Base-by-base conservation (phyloP, 305 asterid genomes). In the Fraxinus albicans region DNA sequence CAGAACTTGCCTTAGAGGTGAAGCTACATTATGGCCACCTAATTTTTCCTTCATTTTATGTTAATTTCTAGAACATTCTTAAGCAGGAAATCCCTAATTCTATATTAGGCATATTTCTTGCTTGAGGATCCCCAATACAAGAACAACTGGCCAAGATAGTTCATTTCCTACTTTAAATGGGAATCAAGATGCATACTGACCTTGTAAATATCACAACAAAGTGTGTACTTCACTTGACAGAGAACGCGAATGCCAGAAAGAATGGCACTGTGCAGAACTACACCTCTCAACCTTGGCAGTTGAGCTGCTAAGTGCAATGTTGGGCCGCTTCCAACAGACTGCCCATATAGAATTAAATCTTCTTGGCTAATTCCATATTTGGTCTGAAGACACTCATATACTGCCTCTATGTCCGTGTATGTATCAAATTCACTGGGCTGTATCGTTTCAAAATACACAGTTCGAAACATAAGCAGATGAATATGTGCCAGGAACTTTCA, bases 251-350 rank as follows among this genome's bases (percentile, higher is more conserved):
- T 95, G 77, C 99, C 99, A 29, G 99, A 96, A 67, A 96, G 98
- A 79, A 96, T 96, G 81, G 98, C 99, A 84, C 99, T 96, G 87
- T 96, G 99, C 78, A 96, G 91, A 83, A 96, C 98, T 15, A 96
- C 98, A 47, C 98, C 99, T 88, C 99, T 93, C 89, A 96, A 81
- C 81, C 99, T 89, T 4, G 99, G 99, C 80, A 96, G 87, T 77
- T 89, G 88, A 83, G 99, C 94, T 29, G 99, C 99, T 86, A 96
- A 85, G 87, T 96, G 99, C 86, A 96, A 82, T 3, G 99, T 96
- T 69, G 99, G 98, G 65, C 99, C 99, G 84, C 99, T 96, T 83
- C 99, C 99, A 53, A 96, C 99, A 27, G 99, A 96, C 85, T 96
- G 99, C 53, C 99, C 99, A 60, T 96, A 96, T 10, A 96, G 87